These are phyloP conservation scores for Chlamydomonas sp. DNA, from an alignment of 139 green algal genomes.

Conservation along the genomic window DNA sequence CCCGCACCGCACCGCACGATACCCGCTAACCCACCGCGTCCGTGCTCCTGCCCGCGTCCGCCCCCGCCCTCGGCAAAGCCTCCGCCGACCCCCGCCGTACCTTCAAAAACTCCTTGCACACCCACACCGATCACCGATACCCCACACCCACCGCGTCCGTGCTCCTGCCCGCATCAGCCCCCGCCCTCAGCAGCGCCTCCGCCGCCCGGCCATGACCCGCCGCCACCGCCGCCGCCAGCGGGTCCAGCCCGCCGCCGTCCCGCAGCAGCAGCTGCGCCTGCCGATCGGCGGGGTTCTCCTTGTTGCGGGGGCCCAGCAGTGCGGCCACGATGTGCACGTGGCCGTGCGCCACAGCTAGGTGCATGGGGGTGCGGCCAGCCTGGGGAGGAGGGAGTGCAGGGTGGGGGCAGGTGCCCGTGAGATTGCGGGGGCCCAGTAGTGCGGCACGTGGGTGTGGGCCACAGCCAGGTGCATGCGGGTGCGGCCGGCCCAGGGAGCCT, in stretches of 20 bases:
- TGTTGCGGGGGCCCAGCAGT: constrained; percentile 13
- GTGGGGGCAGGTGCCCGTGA: background rate
- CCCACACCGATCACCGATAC: too few species aligned
- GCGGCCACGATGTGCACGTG: background rate
- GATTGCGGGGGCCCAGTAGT: too few species aligned
- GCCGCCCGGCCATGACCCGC: background rate
- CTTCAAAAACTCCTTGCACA: too few species aligned
- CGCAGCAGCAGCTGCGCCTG: background rate
- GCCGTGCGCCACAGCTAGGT: background rate
- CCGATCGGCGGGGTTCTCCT: background rate
- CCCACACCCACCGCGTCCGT: background rate
- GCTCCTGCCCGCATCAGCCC: background rate
- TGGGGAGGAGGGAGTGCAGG: background rate
- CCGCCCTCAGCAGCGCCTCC: constrained; percentile 2
- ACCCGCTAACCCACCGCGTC: background rate
- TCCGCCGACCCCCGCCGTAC: background rate
- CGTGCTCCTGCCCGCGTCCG: background rate
- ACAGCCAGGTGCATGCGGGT: too few species aligned
- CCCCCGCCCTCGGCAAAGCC: background rate
- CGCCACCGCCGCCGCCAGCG: background rate
- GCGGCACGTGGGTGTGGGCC: too few species aligned
- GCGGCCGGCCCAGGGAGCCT: too few species aligned
- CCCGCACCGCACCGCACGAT: too few species aligned
- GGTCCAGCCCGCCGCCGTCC: background rate
- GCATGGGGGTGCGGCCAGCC: constrained; percentile 8